Evolutionary conservation across 768 basidiomycete species (phyloP), one percentile per base, ranked within the genome.

Genomic region (Lanmaoa rubissima): DNA sequence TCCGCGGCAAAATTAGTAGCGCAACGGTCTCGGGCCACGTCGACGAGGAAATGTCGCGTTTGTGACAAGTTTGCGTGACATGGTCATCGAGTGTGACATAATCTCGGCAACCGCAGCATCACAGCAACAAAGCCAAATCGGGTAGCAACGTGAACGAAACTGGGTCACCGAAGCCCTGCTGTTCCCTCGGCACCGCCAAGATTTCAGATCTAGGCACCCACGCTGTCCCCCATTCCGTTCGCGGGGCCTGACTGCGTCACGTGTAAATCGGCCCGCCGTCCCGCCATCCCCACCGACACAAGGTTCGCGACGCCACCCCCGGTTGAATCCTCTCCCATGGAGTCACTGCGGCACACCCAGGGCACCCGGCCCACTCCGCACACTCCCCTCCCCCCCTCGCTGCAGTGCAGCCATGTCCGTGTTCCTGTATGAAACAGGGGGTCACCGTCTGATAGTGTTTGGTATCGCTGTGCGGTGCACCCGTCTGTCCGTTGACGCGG

Each of bases 101-200:
- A 70, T 68, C 63, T 67, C 66, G 66, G 66, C 66, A 67, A 67
- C 66, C 66, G 66, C 66, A 67, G 66, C 57, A 63, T 69, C 63
- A 68, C 63, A 65, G 66, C 65, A 65, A 66, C 66, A 42, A 53
- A 38, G 9, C 75, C 73, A 65, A 60, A 79, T 75, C 72, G 68
- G 75, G 74, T 67, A 60, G 53, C 50, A 67, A 63, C 61, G 55
- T 61, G 69, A 68, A 56, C 65, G 68, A 69, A 66, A 66, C 69
- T 58, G 53, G 52, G 48, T 61, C 62, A 60, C 64, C 69, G 63
- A 64, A 66, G 62, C 51, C 54, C 39, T 62, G 67, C 63, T 61
- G 63, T 61, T 65, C 67, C 71, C 73, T 72, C 69, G 73, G 72
- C 78, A 74, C 73, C 78, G 79, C 77, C 75, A 76, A 75, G 77